Evolutionary conservation across 176 grass and related monocot species (phyloP).

Genomic region (Elymus sibiricus): DNA sequence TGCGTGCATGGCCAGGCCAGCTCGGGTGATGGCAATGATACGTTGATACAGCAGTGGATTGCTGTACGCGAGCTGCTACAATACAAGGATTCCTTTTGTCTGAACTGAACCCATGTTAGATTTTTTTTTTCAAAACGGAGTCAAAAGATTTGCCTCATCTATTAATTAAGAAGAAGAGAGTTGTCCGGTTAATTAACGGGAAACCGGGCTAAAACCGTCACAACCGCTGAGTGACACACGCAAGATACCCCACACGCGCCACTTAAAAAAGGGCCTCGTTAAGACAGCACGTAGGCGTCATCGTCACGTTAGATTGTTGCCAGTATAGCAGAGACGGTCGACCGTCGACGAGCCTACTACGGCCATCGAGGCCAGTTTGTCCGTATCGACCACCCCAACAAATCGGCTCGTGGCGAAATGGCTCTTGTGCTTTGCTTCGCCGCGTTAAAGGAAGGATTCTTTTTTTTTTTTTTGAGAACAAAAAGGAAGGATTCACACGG

Average conservation of each 20-base stretch:
- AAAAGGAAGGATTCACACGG: not conserved
- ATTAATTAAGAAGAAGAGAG: too few species aligned
- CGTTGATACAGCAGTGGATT: not conserved
- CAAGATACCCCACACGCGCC: too few species aligned
- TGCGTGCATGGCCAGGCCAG: constrained; percentile 1
- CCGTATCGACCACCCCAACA: constrained; percentile 24
- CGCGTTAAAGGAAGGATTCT: too few species aligned
- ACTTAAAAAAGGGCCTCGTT: too few species aligned
- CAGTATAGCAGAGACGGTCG: not conserved
- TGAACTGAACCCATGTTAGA: not conserved
- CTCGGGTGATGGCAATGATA: not conserved
- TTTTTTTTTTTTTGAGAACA: too few species aligned
- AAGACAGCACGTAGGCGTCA: too few species aligned
- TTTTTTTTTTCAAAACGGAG: too few species aligned
- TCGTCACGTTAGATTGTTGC: too few species aligned
- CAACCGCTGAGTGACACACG: too few species aligned
- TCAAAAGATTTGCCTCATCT: too few species aligned
- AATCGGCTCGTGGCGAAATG: not conserved
- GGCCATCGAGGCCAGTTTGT: not conserved
- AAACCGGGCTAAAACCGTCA: too few species aligned
- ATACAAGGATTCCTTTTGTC: not conserved
- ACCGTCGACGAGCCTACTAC: not conserved
- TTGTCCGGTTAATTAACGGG: too few species aligned
- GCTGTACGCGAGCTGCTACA: constrained; percentile 16
- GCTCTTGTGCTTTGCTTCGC: not conserved